phyloP scores from a whole-genome alignment of 768 basidiomycete species.

The Kwoniella pini region DNA sequence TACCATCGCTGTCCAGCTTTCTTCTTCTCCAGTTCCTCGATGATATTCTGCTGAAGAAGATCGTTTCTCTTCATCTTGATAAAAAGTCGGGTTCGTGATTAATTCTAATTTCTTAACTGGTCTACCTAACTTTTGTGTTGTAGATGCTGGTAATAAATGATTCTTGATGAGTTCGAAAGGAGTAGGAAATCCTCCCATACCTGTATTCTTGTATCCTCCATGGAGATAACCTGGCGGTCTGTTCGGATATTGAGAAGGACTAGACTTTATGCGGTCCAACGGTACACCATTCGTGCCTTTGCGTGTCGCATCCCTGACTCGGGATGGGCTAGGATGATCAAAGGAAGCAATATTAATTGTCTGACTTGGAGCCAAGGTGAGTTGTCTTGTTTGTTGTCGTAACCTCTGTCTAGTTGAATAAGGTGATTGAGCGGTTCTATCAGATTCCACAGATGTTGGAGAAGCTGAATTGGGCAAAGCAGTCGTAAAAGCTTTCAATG shows the following conservation, averaged over 20 bases:
- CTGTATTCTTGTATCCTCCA: constrained; percentile 16
- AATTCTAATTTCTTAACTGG: constrained; percentile 14
- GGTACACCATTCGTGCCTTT: neutral
- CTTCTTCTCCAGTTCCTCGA: neutral
- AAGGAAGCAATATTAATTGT: constrained; percentile 2
- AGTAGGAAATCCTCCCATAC: constrained; percentile 21
- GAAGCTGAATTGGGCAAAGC: constrained; percentile 3
- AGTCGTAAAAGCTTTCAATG: constrained; percentile 1
- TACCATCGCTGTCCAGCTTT: constrained; percentile 23
- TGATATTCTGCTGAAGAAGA: neutral
- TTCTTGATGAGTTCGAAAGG: constrained; percentile 13
- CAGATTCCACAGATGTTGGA: too few relatives aligned
- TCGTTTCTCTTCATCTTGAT: constrained; percentile 1
- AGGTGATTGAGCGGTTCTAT: too few relatives aligned
- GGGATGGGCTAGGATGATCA: neutral
- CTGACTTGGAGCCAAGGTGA: neutral
- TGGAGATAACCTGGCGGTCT: neutral
- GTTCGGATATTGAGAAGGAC: neutral
- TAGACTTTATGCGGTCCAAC: constrained; percentile 5
- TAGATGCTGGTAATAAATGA: constrained; percentile 1
- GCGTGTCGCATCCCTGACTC: neutral
- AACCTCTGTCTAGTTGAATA: constrained; percentile 11
- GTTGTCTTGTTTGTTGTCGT: constrained; percentile 13
- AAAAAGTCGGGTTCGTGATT: neutral
- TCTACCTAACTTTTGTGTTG: constrained; percentile 6